Percentiles rank a stretch among this genome's conserved stretches.
Evolutionary conservation across 2,329 filamentous ascomycete species (phyloP).

Genomic region (Alternaria postmessia): DNA sequence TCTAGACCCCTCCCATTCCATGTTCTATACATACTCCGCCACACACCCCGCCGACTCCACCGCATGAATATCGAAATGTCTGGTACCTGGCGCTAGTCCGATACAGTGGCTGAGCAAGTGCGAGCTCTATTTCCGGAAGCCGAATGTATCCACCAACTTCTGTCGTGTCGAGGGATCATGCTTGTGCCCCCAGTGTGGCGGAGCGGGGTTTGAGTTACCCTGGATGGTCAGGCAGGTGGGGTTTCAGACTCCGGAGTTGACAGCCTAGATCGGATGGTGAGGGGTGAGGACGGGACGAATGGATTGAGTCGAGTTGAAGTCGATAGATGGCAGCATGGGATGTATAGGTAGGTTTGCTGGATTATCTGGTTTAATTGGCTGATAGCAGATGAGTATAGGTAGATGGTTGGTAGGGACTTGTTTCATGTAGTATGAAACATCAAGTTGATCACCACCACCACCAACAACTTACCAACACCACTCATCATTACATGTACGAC

Average conservation of each 20-base stretch:
- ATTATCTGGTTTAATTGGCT: not conserved
- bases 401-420: not conserved
- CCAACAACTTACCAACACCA: not conserved
- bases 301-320: not conserved
- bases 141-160: not conserved
- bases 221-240: conserved; percentile 2
- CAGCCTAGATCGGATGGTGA: not conserved
- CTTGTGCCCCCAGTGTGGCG: not conserved
- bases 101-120: conserved; percentile 1
- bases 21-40: not conserved
- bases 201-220: not conserved
- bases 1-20: not conserved
- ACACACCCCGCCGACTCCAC: not conserved
- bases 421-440: not conserved
- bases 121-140: not conserved
- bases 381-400: not conserved
- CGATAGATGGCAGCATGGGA: not conserved
- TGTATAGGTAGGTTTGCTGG: not conserved
- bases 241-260: not conserved
- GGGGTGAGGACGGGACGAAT: not conserved
- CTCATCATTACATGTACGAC: not conserved
- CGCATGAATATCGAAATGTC: not conserved
- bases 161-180: not conserved
- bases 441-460: not conserved
- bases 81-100: not conserved